Conservation (phyloP, 495 filamentous ascomycete genomes). For the Achaetomiella virescens region DNA sequence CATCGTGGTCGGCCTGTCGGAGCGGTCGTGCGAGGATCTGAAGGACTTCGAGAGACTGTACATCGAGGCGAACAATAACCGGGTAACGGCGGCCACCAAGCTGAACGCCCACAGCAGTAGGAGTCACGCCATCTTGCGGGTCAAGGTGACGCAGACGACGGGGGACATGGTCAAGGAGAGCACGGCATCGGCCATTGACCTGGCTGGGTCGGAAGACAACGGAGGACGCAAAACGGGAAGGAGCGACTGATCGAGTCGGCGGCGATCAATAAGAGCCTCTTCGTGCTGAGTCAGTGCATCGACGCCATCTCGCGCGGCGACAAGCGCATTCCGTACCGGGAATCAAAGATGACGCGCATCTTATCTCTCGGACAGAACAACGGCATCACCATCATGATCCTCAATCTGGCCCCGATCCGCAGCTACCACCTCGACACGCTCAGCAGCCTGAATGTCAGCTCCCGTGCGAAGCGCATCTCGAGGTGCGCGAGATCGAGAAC, state of each 20-base stretch:
- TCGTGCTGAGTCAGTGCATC: conserved; percentile 91
- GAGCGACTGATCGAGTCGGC: conserved; percentile 92
- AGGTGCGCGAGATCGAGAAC: conserved; percentile 90
- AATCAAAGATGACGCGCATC: conserved; percentile 97
- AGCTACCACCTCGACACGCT: conserved; percentile 93
- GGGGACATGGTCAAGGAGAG: conserved; percentile 66
- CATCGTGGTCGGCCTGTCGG: conserved; percentile 83
- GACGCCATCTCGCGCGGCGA: conserved; percentile 73
- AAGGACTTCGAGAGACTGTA: conserved; percentile 93
- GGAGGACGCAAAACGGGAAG: conserved; percentile 89
- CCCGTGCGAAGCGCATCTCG: conserved; percentile 93
- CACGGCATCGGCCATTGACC: conserved; percentile 89
- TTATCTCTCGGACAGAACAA: conserved; percentile 91
- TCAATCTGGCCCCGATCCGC: conserved; percentile 80
- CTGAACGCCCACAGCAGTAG: conserved; percentile 91
- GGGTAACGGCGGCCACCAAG: conserved; percentile 89
- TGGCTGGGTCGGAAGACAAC: conserved; percentile 96
- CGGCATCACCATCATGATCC: conserved; percentile 91
- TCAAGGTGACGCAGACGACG: conserved; percentile 73
- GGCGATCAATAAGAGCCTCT: conserved; percentile 96
- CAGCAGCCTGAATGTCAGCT: conserved; percentile 90
- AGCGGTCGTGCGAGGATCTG: conserved; percentile 73
- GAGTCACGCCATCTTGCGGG: conserved; percentile 87
- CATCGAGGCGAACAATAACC: conserved; percentile 88
- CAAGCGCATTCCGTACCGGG: conserved; percentile 82